Base-by-base conservation (phyloP, 2,329 filamentous ascomycete species). In the Penicillium paneum region DNA sequence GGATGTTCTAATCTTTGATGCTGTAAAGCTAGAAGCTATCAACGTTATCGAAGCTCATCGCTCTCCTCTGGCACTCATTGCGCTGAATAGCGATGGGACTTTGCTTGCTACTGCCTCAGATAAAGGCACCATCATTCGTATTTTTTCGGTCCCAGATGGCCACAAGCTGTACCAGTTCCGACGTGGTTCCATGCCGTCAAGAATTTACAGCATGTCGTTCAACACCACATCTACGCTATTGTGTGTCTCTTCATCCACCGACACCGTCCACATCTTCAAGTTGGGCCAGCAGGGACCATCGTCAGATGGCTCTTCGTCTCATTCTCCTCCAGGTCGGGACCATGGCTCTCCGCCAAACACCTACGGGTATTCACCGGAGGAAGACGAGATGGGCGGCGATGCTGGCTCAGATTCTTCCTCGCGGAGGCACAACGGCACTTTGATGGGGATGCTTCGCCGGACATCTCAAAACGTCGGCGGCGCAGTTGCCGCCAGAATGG, bases 171-270 rank as follows among this genome's bases (percentile, higher is more conserved):
- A 92, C 72, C 93, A 99, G 71, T 99, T 99, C 76, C 85, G 94
- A 56, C 86, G 94, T 60, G 94, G 94, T 40, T 97, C 93, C 2
- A 97, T 97, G 74, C 94, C 94, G 0, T 92, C 92, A 1, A 88
- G 90, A 38, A 99, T 99, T 64, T 97, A 92, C 76, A 96, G 91
- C 83, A 97, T 99, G 91, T 96, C 92, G 1, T 99, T 99, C 77
- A 99, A 99, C 73, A 86, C 91, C 46, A 91, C 89, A 55, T 96
- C 92, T 2, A 96, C 92, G 1, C 80, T 99, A 11, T 83, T 99
- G 34, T 97, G 92, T 67, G 92, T 99, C 38, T 97, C 94, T 5
- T 97, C 93, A 3, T 92, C 91, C 1, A 96, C 92, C 0, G 94
- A 99, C 67, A 99, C 94, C 0, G 88, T 99, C 10, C 94, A 99